Conservation (phyloP, 371 early-diverging fungal species). For the Blyttiomyces sp. region DNA sequence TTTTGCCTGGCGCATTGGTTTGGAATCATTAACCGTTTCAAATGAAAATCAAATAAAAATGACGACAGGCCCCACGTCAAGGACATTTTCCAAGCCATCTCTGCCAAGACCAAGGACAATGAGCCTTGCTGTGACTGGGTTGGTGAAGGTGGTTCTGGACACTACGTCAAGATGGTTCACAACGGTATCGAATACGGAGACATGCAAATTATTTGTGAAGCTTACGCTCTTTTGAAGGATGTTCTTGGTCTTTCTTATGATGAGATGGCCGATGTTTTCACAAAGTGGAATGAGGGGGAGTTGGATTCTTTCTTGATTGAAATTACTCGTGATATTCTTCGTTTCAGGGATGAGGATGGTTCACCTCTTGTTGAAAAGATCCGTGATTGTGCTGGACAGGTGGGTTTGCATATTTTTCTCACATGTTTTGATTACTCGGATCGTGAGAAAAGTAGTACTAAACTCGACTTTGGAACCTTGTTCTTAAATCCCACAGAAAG, state of each 20-base stretch:
- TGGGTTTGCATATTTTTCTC: constrained; percentile 21
- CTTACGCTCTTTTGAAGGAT: constrained; percentile 89
- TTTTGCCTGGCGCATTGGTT: not conserved
- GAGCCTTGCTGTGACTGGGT: constrained; percentile 99
- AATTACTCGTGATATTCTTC: constrained; percentile 90
- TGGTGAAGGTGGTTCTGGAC: constrained; percentile 97
- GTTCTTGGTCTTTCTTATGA: constrained; percentile 75
- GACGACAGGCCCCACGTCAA: constrained; percentile 69
- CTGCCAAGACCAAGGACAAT: constrained; percentile 84
- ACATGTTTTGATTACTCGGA: not conserved
- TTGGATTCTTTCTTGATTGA: constrained; percentile 97
- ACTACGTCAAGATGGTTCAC: constrained; percentile 99
- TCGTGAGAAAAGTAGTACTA: not conserved
- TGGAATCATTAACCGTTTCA: too few species aligned
- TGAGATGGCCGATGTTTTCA: constrained; percentile 86
- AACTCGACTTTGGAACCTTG: too few species aligned
- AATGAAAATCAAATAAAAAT: too few species aligned
- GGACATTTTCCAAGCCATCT: constrained; percentile 92
- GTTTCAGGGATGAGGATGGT: constrained; percentile 87
- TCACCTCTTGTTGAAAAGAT: constrained; percentile 89
- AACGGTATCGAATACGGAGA: constrained; percentile 99
- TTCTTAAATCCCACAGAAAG: constrained; percentile 73
- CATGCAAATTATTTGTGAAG: constrained; percentile 98
- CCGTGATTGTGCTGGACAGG: constrained; percentile 94
- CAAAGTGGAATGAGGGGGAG: constrained; percentile 93